Conservation (phyloP, 192 early-diverging fungal species). For the Obelidium mucronatum region DNA sequence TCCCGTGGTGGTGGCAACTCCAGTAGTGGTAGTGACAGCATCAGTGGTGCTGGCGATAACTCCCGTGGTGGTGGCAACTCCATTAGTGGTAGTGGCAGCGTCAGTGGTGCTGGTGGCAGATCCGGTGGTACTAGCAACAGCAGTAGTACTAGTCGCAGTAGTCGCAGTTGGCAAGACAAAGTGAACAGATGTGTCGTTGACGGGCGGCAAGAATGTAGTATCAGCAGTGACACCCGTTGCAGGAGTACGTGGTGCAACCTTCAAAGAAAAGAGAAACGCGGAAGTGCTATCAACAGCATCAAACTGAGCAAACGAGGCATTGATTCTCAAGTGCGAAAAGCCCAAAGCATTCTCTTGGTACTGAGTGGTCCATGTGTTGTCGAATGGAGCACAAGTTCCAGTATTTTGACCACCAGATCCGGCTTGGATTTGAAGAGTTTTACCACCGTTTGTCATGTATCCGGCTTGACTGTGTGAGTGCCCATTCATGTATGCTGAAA, state of each 20-base stretch:
- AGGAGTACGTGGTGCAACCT: background rate
- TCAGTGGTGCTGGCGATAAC: background rate
- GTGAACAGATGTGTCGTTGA: conserved; percentile 2
- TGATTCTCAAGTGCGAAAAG: conserved; percentile 13
- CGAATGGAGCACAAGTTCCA: background rate
- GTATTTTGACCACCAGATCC: conserved; percentile 25
- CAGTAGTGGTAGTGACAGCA: background rate
- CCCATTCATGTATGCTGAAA: conserved; percentile 7
- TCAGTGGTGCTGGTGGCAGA: background rate
- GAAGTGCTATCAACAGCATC: background rate
- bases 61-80: background rate
- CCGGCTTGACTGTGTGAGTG: conserved; percentile 15
- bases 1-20: background rate
- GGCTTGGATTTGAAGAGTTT: conserved; percentile 19
- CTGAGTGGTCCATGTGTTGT: no score
- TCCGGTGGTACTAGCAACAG: background rate
- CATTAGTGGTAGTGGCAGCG: background rate
- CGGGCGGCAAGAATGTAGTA: background rate
- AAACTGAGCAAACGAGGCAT: background rate
- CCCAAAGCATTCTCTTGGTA: conserved; percentile 17
- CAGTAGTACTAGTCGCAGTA: background rate
- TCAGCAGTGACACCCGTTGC: conserved; percentile 8
- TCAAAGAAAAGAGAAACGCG: background rate
- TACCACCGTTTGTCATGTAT: conserved; percentile 7
- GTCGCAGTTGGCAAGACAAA: background rate